Conservation (phyloP, 345 rosid species). For the Hibiscus mutabilis region DNA sequence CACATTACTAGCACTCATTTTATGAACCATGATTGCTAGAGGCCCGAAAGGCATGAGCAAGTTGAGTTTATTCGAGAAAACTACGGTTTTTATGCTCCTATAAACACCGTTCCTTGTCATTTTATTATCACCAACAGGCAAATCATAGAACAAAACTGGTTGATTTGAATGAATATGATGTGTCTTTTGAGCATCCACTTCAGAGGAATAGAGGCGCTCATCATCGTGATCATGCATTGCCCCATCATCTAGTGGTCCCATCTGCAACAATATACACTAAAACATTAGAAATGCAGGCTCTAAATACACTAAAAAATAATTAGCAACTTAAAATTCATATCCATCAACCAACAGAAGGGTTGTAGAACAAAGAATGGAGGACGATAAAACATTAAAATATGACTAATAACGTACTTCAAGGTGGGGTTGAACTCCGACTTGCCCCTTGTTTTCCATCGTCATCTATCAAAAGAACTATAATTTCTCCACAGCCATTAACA, state of each 20-base stretch:
- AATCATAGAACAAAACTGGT: constrained; percentile 25
- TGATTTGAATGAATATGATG: constrained; percentile 21
- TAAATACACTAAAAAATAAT: background rate
- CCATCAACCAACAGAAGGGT: background rate
- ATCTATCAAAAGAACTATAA: constrained; percentile 2
- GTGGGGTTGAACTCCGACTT: constrained; percentile 23
- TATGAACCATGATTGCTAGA: constrained; percentile 60
- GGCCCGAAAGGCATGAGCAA: constrained; percentile 87
- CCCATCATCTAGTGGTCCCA: constrained; percentile 42
- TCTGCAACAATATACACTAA: constrained; percentile 31
- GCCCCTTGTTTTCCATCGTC: constrained; percentile 43
- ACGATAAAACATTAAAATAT: background rate
- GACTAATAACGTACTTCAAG: constrained; percentile 30
- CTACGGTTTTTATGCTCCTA: constrained; percentile 52
- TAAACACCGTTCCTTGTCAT: constrained; percentile 23
- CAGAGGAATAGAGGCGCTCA: constrained; percentile 24
- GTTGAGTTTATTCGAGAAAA: constrained; percentile 84
- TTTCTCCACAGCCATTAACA: constrained; percentile 9
- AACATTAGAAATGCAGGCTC: background rate
- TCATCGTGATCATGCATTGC: constrained; percentile 33
- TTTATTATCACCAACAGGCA: constrained; percentile 16
- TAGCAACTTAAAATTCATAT: background rate
- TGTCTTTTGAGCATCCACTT: constrained; percentile 20
- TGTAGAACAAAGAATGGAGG: background rate
- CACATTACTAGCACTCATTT: constrained; percentile 52